phyloP scores from a whole-genome alignment of 1,284 basidiomycete genomes.

The Chalciporus piperatoides region DNA sequence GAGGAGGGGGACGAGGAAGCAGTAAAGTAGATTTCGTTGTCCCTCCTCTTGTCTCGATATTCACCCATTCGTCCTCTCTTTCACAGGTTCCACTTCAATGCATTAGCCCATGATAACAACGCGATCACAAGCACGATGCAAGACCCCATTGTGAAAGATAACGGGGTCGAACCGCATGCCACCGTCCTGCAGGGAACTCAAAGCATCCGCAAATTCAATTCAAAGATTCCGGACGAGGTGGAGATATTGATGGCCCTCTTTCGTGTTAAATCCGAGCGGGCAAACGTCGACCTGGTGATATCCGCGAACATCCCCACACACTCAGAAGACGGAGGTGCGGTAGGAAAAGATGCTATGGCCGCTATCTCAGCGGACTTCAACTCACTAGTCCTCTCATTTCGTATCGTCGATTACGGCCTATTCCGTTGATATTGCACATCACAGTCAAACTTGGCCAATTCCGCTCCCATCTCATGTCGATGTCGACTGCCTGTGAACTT shows the following conservation, averaged over 20 bases:
- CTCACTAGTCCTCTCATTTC: slow-evolving; percentile 54
- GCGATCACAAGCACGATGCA: slow-evolving; percentile 54
- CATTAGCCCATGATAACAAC: slow-evolving; percentile 89
- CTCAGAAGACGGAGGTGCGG: slow-evolving; percentile 43
- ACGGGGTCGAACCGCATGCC: slow-evolving; percentile 50
- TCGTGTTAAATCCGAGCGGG: slow-evolving; percentile 55
- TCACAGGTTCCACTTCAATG: slow-evolving; percentile 84
- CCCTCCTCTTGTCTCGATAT: not conserved
- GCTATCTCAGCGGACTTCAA: slow-evolving; percentile 51
- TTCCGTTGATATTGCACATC: slow-evolving; percentile 51
- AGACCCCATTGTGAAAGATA: slow-evolving; percentile 38
- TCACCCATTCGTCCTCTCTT: slow-evolving; percentile 10
- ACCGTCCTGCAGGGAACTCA: slow-evolving; percentile 69
- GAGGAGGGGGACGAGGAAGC: slow-evolving; percentile 53
- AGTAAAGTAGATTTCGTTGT: slow-evolving; percentile 51
- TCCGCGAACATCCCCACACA: slow-evolving; percentile 73
- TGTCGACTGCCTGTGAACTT: not conserved
- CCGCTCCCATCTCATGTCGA: not conserved
- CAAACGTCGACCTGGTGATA: slow-evolving; percentile 74
- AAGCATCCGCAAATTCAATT: slow-evolving; percentile 74
- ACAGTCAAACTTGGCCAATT: not conserved
- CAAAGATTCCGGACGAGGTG: slow-evolving; percentile 56
- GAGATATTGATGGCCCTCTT: slow-evolving; percentile 77
- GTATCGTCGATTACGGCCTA: slow-evolving; percentile 68
- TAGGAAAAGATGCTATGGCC: slow-evolving; percentile 34